These are phyloP conservation scores for Mycena sp. DNA, from an alignment of 1,284 basidiomycete genomes.

Conservation along the genomic window DNA sequence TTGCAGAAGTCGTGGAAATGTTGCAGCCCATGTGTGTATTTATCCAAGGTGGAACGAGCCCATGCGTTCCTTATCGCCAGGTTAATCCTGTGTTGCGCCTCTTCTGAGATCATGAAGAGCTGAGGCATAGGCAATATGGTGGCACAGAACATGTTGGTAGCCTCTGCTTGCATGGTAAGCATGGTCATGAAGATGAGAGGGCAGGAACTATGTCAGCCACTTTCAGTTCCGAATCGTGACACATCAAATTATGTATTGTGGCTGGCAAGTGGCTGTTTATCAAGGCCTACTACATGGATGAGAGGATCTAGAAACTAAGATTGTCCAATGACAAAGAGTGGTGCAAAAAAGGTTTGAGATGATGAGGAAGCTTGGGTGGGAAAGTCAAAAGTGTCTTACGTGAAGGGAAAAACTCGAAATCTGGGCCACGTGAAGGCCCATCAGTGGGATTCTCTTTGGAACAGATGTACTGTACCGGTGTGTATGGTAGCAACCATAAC, in stretches of 20 bases:
- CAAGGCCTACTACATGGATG: too few relatives aligned
- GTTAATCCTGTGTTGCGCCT: background rate
- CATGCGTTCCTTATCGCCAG: background rate
- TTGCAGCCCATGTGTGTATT: background rate
- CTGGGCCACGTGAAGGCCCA: conserved; percentile 37
- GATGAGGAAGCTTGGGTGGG: background rate
- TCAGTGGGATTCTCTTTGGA: conserved; percentile 42
- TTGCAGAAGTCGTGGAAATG: conserved; percentile 1
- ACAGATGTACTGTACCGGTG: conserved; percentile 36
- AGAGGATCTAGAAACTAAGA: background rate
- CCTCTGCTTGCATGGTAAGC: too few relatives aligned
- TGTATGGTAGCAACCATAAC: too few relatives aligned
- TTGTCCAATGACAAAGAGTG: background rate
- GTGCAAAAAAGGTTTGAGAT: background rate
- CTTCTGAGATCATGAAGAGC: too few relatives aligned
- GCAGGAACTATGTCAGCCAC: too few relatives aligned
- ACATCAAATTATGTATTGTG: too few relatives aligned
- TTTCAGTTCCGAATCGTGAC: too few relatives aligned
- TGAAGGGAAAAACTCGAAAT: background rate
- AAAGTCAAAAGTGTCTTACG: background rate
- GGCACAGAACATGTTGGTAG: too few relatives aligned
- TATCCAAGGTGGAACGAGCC: background rate
- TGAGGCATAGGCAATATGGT: too few relatives aligned
- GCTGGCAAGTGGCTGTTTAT: too few relatives aligned
- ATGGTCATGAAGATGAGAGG: too few relatives aligned